These are phyloP conservation scores for Cladosporium halotolerans DNA, from an alignment of 2,329 filamentous ascomycete genomes.

Conservation along the genomic window DNA sequence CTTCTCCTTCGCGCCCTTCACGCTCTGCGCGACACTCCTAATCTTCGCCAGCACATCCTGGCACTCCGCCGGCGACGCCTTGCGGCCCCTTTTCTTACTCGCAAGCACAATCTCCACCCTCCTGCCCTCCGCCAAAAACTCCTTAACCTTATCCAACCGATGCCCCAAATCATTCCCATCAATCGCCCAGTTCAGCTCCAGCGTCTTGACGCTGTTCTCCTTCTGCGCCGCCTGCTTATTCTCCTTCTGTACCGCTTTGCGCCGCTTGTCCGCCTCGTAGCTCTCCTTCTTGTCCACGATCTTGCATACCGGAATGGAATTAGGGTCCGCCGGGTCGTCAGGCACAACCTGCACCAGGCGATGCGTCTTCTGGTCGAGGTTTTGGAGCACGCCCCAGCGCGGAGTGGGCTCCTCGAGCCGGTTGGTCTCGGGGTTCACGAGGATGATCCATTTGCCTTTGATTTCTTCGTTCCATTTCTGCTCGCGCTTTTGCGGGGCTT, in stretches of 20 bases:
- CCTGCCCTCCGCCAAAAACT: conserved; percentile 67
- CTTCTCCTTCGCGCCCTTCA: conserved; percentile 43
- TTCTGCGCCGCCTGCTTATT: conserved; percentile 41
- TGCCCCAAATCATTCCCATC: conserved; percentile 67
- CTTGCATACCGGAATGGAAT: conserved; percentile 62
- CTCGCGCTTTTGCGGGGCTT: conserved; percentile 30
- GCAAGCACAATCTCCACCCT: conserved; percentile 68
- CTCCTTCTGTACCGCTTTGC: conserved; percentile 38
- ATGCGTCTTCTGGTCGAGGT: conserved; percentile 45
- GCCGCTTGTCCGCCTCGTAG: conserved; percentile 39
- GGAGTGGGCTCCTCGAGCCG: conserved; percentile 29
- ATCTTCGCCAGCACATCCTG: conserved; percentile 51
- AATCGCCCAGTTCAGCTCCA: conserved; percentile 92
- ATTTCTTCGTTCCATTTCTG: conserved; percentile 47
- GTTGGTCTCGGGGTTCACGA: conserved; percentile 36
- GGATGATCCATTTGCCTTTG: conserved; percentile 35
- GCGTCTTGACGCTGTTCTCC: conserved; percentile 55
- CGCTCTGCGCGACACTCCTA: conserved; percentile 37
- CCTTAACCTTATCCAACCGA: conserved; percentile 58
- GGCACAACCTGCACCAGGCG: conserved; percentile 46
- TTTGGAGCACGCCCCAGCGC: conserved; percentile 35
- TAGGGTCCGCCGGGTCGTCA: conserved; percentile 22
- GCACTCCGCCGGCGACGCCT: conserved; percentile 57
- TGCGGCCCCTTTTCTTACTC: conserved; percentile 58
- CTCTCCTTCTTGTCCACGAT: conserved; percentile 56